Evolutionary conservation across 805 yeast species (phyloP), one percentile per base, ranked within the genome.

Genomic region (Kuraishia capsulata): DNA sequence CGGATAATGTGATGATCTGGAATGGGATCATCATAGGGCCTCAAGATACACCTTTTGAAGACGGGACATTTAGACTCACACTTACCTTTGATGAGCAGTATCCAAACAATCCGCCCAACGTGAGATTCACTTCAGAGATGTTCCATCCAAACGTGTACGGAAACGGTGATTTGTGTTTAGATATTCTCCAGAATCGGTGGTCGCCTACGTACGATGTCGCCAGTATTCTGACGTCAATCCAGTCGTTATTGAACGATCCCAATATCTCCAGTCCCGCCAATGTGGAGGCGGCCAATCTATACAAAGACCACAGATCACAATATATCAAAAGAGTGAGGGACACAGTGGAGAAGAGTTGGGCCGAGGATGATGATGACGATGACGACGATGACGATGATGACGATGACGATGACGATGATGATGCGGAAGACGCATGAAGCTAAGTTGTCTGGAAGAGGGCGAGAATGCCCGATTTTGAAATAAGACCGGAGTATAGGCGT

Each of bases 11-110:
- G 37, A 88, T 92, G 96, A 75, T 85, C 28, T 92, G 98, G 89
- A 92, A 92, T 59, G 98, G 97, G 0, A 95, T 92, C 42, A 92
- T 92, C 44, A 89, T 92, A 41, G 98, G 98, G 0, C 98, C 98
- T 1, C 80, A 90, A 20, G 97, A 88, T 46, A 92, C 98, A 0
- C 97, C 98, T 3, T 92, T 87, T 56, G 98, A 92, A 59, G 98
- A 92, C 55, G 98, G 98, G 11, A 92, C 97, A 0, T 92, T 92
- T 61, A 73, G 95, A 42, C 67, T 92, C 43, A 71, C 78, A 39
- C 61, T 92, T 48, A 90, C 85, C 50, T 92, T 92, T 56, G 96
- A 88, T 56, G 98, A 92, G 63, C 96, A 88, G 54, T 92, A 92
- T 53, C 98, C 98, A 3, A 89, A 90, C 53, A 92, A 92, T 53